These are phyloP conservation scores for Steccherinum ochraceum DNA, from an alignment of 768 basidiomycete genomes.

Conservation along the genomic window DNA sequence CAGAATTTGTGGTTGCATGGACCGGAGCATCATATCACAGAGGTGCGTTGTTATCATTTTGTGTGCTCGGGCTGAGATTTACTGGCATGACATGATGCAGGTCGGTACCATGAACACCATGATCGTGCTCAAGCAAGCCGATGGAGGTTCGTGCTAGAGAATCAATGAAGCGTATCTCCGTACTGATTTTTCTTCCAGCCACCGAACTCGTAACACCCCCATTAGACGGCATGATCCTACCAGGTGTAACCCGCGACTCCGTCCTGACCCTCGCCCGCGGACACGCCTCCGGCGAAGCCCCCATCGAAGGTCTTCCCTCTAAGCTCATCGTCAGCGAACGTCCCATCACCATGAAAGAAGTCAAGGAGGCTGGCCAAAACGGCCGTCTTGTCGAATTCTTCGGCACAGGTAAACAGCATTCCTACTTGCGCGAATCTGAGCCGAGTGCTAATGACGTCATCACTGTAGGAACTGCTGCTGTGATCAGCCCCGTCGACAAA, in stretches of 20 bases:
- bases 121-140: constrained; percentile 63
- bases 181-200: no score
- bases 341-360: constrained; percentile 69
- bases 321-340: constrained; percentile 61
- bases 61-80: no score
- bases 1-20: constrained; percentile 92
- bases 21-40: constrained; percentile 42
- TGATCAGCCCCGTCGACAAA: constrained; percentile 41
- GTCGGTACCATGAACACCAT: constrained; percentile 96
- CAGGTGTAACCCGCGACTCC: constrained; percentile 64
- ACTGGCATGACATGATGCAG: constrained; percentile 13
- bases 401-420: constrained; percentile 29
- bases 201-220: constrained; percentile 60
- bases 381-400: constrained; percentile 46
- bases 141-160: constrained; percentile 48
- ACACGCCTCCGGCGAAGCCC: constrained; percentile 43
- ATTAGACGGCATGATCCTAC: constrained; percentile 58
- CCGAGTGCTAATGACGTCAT: neutral
- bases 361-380: constrained; percentile 40
- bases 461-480: constrained; percentile 43
- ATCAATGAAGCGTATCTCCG: no score
- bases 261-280: constrained; percentile 43
- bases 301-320: constrained; percentile 42
- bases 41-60: constrained; percentile 29
- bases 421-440: neutral